Conservation (phyloP, 768 basidiomycete genomes). For the Gyrodon lividus region DNA sequence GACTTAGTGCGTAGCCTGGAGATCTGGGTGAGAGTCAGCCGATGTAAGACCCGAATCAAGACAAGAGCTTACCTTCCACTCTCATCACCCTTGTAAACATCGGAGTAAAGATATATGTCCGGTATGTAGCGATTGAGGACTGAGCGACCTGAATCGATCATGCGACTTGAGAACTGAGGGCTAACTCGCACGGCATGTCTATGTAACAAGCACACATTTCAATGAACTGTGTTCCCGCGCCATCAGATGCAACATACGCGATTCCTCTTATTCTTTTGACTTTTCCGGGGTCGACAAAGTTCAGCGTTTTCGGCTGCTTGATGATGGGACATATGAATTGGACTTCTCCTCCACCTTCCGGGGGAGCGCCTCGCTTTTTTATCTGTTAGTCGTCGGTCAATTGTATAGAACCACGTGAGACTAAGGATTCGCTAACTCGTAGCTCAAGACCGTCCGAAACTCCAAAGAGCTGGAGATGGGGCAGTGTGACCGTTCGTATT, state of each 20-base stretch:
- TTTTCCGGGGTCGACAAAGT: constrained; percentile 89
- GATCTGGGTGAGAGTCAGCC: constrained; percentile 53
- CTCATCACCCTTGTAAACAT: constrained; percentile 96
- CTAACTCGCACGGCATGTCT: constrained; percentile 96
- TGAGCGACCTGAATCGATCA: constrained; percentile 93
- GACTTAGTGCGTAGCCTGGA: constrained; percentile 89
- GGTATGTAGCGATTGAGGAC: constrained; percentile 95
- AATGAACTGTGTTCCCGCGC: background rate
- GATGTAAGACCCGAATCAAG: background rate
- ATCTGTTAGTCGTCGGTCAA: constrained; percentile 51
- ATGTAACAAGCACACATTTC: background rate
- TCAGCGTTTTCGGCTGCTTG: constrained; percentile 86
- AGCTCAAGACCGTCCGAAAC: constrained; percentile 89
- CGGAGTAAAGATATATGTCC: constrained; percentile 97
- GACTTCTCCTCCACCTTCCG: constrained; percentile 89
- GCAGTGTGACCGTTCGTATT: constrained; percentile 85
- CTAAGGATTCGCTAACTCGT: constrained; percentile 46
- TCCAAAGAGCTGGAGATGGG: constrained; percentile 87
- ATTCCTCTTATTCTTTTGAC: constrained; percentile 95
- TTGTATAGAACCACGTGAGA: background rate
- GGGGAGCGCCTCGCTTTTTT: constrained; percentile 89
- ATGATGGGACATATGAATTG: constrained; percentile 92
- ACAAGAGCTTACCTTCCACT: constrained; percentile 80
- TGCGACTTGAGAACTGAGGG: constrained; percentile 95
- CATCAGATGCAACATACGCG: constrained; percentile 57